Conservation (phyloP, 768 basidiomycete genomes). For the Termitomyces sp. region DNA sequence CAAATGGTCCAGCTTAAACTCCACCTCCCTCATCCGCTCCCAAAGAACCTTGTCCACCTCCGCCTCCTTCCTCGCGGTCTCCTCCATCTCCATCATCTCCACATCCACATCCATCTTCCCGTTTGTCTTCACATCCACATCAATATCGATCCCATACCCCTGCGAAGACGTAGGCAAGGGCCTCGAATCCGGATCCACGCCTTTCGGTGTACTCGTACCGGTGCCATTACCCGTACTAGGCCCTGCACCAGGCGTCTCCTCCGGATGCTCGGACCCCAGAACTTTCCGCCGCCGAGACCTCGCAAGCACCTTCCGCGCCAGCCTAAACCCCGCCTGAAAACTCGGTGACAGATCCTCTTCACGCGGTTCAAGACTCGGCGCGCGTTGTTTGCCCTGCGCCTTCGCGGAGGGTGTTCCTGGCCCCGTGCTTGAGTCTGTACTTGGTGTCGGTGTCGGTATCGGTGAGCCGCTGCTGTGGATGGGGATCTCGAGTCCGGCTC, state of each 20-base stretch:
- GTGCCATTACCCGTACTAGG: conserved; percentile 3
- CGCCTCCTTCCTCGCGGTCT: conserved; percentile 16
- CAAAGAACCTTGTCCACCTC: conserved; percentile 25
- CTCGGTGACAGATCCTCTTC: conserved; percentile 35
- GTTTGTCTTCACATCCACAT: neutral
- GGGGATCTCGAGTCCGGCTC: conserved; percentile 17
- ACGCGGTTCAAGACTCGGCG: conserved; percentile 37
- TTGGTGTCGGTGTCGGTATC: neutral
- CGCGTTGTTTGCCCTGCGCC: conserved; percentile 62
- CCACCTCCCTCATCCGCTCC: conserved; percentile 43
- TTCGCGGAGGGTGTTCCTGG: conserved; percentile 42
- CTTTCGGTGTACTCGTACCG: conserved; percentile 6
- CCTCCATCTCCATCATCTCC: conserved; percentile 15
- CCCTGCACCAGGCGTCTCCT: conserved; percentile 2
- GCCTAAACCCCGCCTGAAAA: conserved; percentile 30
- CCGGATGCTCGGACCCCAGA: neutral
- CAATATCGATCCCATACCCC: conserved; percentile 5
- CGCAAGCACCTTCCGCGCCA: conserved; percentile 29
- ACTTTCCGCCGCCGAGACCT: conserved; percentile 12
- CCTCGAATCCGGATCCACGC: conserved; percentile 14
- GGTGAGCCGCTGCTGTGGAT: neutral
- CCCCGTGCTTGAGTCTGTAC: conserved; percentile 13
- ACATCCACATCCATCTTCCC: neutral
- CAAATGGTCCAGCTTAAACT: conserved; percentile 60
- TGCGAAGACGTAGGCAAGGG: neutral